Conservation (phyloP, 331 rosid genomes). For the Acacia concinna region DNA sequence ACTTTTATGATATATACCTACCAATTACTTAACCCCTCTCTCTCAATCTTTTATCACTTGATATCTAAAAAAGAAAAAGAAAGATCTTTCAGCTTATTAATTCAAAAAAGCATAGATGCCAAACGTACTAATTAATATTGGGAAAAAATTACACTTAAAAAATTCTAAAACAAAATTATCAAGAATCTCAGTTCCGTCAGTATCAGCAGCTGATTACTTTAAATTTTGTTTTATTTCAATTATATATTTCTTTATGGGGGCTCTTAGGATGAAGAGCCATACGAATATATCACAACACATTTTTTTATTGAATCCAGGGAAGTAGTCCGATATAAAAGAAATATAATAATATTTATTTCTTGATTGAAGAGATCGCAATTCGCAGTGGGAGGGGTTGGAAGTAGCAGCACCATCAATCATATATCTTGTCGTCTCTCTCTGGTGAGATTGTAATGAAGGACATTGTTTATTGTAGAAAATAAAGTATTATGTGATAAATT, state of each 20-base stretch:
- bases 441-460: constrained; percentile 19
- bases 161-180: neutral
- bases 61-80: neutral
- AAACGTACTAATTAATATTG: neutral
- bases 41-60: neutral
- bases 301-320: neutral
- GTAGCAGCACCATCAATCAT: constrained; percentile 29
- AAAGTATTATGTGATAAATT: constrained; percentile 4
- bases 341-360: neutral
- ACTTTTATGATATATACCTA: constrained; percentile 21
- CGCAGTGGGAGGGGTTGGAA: constrained; percentile 14
- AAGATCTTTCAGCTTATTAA: constrained; percentile 13
- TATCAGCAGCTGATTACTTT: neutral
- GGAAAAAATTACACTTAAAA: neutral
- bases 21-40: neutral
- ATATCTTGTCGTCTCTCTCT: constrained; percentile 27
- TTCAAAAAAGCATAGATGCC: constrained; percentile 19
- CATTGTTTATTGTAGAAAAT: constrained; percentile 17
- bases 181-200: neutral
- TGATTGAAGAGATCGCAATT: constrained; percentile 29
- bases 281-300: neutral
- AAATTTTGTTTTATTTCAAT: neutral
- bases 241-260: neutral
- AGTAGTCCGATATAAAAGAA: neutral
- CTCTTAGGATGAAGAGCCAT: neutral